Evolutionary conservation across 345 rosid genomes (phyloP).

Genomic region (Microcos paniculata): DNA sequence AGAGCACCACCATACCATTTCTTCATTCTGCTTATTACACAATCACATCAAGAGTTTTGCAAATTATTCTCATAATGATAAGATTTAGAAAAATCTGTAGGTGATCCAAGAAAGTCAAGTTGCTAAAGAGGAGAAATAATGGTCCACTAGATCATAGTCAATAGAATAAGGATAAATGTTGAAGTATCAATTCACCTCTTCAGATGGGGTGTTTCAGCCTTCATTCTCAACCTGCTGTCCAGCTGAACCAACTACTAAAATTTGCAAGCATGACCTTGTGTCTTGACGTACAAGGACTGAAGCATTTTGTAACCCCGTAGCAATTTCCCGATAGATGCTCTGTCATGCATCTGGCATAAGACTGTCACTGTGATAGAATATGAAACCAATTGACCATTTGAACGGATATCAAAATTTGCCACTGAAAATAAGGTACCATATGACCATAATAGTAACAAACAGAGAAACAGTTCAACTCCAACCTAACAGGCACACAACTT

Average conservation of each 20-base stretch:
- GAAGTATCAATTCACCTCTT: slow-evolving; percentile 21
- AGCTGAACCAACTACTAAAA: slow-evolving; percentile 9
- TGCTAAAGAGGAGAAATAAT: slow-evolving; percentile 11
- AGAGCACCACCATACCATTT: slow-evolving; percentile 73
- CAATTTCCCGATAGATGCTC: slow-evolving; percentile 10
- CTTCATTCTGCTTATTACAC: slow-evolving; percentile 59
- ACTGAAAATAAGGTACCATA: background rate
- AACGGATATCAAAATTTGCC: background rate
- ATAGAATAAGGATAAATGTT: slow-evolving; percentile 6
- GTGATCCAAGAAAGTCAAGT: no score
- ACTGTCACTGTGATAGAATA: slow-evolving; percentile 13
- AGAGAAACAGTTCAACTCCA: background rate
- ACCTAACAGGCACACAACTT: background rate
- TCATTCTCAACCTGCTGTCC: slow-evolving; percentile 15
- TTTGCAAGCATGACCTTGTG: slow-evolving; percentile 13
- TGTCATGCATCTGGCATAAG: background rate
- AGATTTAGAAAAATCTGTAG: slow-evolving; percentile 11
- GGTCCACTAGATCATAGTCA: background rate
- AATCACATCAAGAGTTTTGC: slow-evolving; percentile 14
- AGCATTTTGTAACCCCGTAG: background rate
- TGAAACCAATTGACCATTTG: slow-evolving; percentile 20
- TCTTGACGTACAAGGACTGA: slow-evolving; percentile 17
- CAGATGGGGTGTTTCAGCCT: slow-evolving; percentile 10
- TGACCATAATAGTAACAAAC: background rate
- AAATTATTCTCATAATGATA: slow-evolving; percentile 8